Evolutionary conservation across 2,329 filamentous ascomycete species (phyloP), one percentile per base, ranked within the genome.

Genomic region (Paradendryphiella salina): DNA sequence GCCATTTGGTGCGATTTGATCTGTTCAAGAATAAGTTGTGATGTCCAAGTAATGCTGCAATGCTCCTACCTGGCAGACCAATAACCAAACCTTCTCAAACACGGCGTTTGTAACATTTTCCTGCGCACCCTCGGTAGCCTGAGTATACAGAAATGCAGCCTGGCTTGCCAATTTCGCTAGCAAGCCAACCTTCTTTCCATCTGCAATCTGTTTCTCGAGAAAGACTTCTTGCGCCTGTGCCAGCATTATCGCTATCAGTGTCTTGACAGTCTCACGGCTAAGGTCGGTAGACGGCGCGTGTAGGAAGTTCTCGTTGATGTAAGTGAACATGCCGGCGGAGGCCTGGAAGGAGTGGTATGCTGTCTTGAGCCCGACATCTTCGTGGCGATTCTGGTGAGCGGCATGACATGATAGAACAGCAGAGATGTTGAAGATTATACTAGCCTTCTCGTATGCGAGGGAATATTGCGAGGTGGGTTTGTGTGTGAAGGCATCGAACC

Each of bases 401-500:
- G 93, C 94, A 80, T 99, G 90, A 69, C 93, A 96, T 46, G 93
- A 97, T 15, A 99, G 82, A 20, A 97, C 92, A 61, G 94, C 93
- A 31, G 93, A 96, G 61, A 99, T 99, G 75, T 99, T 99, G 82
- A 99, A 99, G 67, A 99, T 96, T 70, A 99, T 96, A 65, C 93
- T 97, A 11, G 94, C 94, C 73, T 99, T 99, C 74, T 99, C 94
- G 72, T 95, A 99, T 39, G 94, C 94, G 39, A 99, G 82, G 6
- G 92, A 96, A 77, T 95, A 96, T 73, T 99, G 94, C 3, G 92
- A 86, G 4, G 94, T 99, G n/a, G 91, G 83, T 70, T 97, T 96
- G 73, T 96, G 92, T 36, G 94, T 99, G 72, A 99, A 99, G n/a
- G 95, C 94, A 74, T 99, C 94, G 76, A 95, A 97, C 91, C 91